Base-by-base conservation (phyloP, 768 basidiomycete species). In the Lactifluus piperatus region DNA sequence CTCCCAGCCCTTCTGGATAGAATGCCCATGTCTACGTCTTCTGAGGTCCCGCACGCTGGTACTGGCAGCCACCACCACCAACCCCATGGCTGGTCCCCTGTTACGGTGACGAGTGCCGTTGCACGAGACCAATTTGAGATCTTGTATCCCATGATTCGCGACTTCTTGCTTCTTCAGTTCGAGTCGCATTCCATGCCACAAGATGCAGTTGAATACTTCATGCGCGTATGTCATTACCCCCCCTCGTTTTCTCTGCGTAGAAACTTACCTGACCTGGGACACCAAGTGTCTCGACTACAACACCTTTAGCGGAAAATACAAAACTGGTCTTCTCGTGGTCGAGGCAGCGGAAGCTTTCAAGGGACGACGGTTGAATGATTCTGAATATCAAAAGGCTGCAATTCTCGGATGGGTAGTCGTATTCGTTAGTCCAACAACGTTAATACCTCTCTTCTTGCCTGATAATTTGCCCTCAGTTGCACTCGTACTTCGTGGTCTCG, bases 331-430 rank as follows among this genome's bases (percentile, higher is more conserved):
- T 75, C 92, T 92, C 14, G 94, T 97, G 63, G 86, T 94, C 46
- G 94, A 97, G 71, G 89, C 91, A 3, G 88, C 86, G 48, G 86
- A 92, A 74, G 92, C 95, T 68, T 73, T 98, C 59, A 83, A 85
- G 57, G 90, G 87, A 1, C 75, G 81, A 4, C 51, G 72, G 18
- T 71, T 95, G 64, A 76, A 77, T 0, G 91, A 92, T 0, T 84
- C 89, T 8, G 94, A 97, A 74, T 97, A 95, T 74, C 76, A 86
- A 73, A 84, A 89, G 63, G 82, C 91, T 9, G 94, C 91, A 2
- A 73, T 95, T 22, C 78, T 98, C 43, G 95, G 94, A 3, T 98
- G 95, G 95, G 87, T 89, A 71, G 83, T 99, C 67, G 93, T 97
- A 72, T 77, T 98, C 61, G 94, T 94, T 64, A 65, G 91, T 80